Percentiles rank a stretch among this genome's conserved stretches.
These are phyloP conservation scores for Aspergillus haitiensis DNA, from an alignment of 495 filamentous ascomycete species.

Conservation along the genomic window DNA sequence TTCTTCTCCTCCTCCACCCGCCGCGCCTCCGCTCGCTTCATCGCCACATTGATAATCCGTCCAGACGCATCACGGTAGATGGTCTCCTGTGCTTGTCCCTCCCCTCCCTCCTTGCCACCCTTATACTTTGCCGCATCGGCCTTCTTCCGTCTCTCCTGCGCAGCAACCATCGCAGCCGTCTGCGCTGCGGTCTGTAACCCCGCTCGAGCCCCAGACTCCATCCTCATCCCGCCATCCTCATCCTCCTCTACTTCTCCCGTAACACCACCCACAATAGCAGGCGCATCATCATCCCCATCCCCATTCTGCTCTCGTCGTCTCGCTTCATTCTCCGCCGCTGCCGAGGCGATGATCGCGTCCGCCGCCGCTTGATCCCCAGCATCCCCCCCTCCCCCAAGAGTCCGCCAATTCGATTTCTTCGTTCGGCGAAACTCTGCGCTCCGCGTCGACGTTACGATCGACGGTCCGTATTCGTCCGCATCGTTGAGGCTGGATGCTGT, in stretches of 20 bases:
- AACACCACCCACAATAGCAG: constrained; percentile 35
- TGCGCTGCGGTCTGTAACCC: constrained; percentile 82
- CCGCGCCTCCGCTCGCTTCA: constrained; percentile 84
- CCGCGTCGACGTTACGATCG: constrained; percentile 48
- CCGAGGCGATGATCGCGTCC: constrained; percentile 78
- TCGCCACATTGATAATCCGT: constrained; percentile 82
- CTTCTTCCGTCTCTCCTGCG: constrained; percentile 58
- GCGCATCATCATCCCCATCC: constrained; percentile 50
- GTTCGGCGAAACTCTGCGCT: constrained; percentile 72
- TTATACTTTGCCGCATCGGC: constrained; percentile 44
- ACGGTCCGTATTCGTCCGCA: constrained; percentile 44
- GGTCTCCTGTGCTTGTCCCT: constrained; percentile 63
- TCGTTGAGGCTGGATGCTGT: constrained; percentile 42
- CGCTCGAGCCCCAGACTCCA: constrained; percentile 83
- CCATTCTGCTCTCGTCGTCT: constrained; percentile 21
- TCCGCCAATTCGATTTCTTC: constrained; percentile 79
- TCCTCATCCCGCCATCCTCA: constrained; percentile 38
- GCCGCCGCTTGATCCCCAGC: constrained; percentile 60
- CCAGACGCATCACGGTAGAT: constrained; percentile 94
- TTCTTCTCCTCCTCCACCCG: constrained; percentile 70
- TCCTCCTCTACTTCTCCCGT: constrained; percentile 33
- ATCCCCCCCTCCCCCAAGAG: constrained; percentile 49
- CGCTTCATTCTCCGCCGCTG: constrained; percentile 61
- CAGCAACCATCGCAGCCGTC: constrained; percentile 73
- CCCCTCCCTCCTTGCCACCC: constrained; percentile 30